phyloP scores from a whole-genome alignment of 1,284 basidiomycete genomes.

The Nidula niveotomentosa region DNA sequence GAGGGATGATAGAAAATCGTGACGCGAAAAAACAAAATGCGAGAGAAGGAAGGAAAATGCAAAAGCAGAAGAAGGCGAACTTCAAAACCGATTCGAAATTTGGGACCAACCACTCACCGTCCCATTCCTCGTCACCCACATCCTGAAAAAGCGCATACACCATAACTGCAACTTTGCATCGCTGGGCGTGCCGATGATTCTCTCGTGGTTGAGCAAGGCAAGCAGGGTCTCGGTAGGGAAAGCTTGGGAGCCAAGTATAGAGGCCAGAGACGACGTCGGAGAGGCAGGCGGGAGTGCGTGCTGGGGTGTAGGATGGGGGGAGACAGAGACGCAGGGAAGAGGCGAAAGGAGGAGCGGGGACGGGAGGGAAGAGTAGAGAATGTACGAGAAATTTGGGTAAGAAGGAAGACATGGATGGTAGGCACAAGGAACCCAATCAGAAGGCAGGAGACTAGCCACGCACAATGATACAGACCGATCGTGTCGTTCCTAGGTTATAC shows the following conservation, averaged over 20 bases:
- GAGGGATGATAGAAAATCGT: no score
- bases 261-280: conserved; percentile 41
- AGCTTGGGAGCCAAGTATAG: conserved; percentile 44
- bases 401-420: no score
- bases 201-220: conserved; percentile 42
- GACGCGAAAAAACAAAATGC: no score
- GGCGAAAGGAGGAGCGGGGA: background rate
- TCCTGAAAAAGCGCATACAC: conserved; percentile 30
- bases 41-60: no score
- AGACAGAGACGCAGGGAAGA: conserved; percentile 29
- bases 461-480: conserved; percentile 45
- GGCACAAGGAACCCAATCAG: no score
- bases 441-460: background rate
- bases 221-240: conserved; percentile 39
- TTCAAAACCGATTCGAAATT: no score
- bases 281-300: background rate
- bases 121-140: conserved; percentile 30
- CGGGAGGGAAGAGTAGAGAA: no score
- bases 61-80: no score
- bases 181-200: conserved; percentile 34
- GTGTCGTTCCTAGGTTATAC: conserved; percentile 45
- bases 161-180: conserved; percentile 32
- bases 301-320: conserved; percentile 24
- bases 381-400: no score
- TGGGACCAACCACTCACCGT: conserved; percentile 18